phyloP scores from a whole-genome alignment of 371 early-diverging fungal genomes.

The Mortierella sp. region DNA sequence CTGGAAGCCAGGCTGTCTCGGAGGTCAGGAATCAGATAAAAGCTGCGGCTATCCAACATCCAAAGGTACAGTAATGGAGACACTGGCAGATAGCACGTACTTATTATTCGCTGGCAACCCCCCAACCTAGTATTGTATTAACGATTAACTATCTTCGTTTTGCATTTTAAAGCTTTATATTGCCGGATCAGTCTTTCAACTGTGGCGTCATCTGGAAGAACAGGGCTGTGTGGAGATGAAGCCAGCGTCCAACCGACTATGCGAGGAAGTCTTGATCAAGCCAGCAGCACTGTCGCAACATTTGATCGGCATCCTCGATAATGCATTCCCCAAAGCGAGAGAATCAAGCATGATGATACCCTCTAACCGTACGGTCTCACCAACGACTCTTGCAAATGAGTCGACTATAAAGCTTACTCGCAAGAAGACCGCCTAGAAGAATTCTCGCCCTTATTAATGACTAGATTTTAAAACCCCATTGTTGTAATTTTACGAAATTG shows the following conservation, averaged over 20 bases:
- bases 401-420: conserved; percentile 30
- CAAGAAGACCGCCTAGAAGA: conserved; percentile 15
- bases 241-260: conserved; percentile 54
- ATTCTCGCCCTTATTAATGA: not conserved
- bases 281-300: conserved; percentile 52
- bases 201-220: conserved; percentile 51
- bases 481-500: not conserved
- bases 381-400: conserved; percentile 31
- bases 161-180: conserved; percentile 34
- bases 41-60: conserved; percentile 29
- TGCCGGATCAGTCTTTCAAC: conserved; percentile 52
- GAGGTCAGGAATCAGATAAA: conserved; percentile 46
- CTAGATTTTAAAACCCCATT: not conserved
- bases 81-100: not conserved
- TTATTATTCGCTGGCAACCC: not conserved
- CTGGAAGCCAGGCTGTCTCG: conserved; percentile 46
- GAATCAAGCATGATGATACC: conserved; percentile 57
- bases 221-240: conserved; percentile 53
- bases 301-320: conserved; percentile 50
- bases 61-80: conserved; percentile 34
- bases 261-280: conserved; percentile 54
- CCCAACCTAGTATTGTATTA: too few relatives aligned
- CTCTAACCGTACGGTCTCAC: conserved; percentile 43
- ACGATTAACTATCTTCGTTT: not conserved
- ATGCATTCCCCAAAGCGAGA: conserved; percentile 54